Base-by-base conservation (phyloP, 306 rosid species). In the Chamaecrista fasciculata region DNA sequence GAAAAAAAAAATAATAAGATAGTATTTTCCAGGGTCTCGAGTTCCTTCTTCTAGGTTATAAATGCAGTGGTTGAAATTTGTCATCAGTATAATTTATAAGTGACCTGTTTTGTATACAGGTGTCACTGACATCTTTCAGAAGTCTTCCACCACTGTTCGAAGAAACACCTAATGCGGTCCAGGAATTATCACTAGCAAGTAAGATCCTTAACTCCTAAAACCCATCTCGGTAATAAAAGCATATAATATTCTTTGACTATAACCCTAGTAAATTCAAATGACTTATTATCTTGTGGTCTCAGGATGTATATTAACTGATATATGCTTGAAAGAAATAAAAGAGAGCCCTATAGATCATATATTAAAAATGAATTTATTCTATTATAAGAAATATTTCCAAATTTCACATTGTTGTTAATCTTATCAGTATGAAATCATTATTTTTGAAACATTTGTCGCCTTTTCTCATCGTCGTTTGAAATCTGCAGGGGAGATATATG, bases 111-210 rank as follows among this genome's bases (percentile, higher is more conserved):
- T 51, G 12, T 34, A 50, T 79, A 62, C 75, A 92, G 98, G 96
- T 92, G 19, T 40, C 75, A 56, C 77, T 90, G 36, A 92, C 91
- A 62, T 83, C 62, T 70, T 90, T 90, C 75, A 80, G 82, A 82
- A 93, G 98, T 85, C 90, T 93, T 47, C 98, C 96, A 3, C 98
- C 98, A 0, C 85, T 90, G 86, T 92, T 90, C 31, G 88, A 81
- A 60, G 86, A 84, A 48, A 83, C 96, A 1, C 90, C 90, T 50
- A 81, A 81, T 66, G 91, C 97, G 0, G 76, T 78, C 60, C 85
- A 71, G 42, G 97, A 93, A 72, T 74, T 90, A 75, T 88, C 84
- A 53, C 6, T 88, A 72, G 97, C 98, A 66, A 87, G 98, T 93
- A 88, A 85, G 37, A 26, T 70, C 78, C 74, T 78, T 77, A 9